phyloP scores from a whole-genome alignment of 2,329 filamentous ascomycete species.

The Penicillium nordicum region DNA sequence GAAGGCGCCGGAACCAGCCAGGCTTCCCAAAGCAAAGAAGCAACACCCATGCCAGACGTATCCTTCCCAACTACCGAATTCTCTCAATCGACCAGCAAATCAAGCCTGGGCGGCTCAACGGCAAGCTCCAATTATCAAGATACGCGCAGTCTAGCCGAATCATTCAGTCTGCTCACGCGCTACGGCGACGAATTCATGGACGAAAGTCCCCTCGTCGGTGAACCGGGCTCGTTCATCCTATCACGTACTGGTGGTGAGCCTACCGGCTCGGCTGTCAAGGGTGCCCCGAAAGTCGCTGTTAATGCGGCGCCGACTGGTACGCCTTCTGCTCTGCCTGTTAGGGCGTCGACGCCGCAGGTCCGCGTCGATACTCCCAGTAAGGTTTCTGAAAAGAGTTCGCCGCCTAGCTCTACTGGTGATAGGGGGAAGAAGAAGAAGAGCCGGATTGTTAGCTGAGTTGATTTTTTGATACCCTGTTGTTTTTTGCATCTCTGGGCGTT shows the following conservation, averaged over 20 bases:
- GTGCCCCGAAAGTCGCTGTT: conserved; percentile 11
- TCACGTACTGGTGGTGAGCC: conserved; percentile 38
- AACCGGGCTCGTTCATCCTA: conserved; percentile 61
- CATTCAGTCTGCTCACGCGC: conserved; percentile 50
- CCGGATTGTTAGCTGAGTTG: conserved; percentile 28
- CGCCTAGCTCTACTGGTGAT: conserved; percentile 35
- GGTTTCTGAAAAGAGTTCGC: conserved; percentile 31
- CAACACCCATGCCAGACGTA: conserved; percentile 44
- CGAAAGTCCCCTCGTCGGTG: conserved; percentile 60
- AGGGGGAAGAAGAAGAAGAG: conserved; percentile 38
- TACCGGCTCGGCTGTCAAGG: conserved; percentile 22
- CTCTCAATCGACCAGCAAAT: conserved; percentile 23
- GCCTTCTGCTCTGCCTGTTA: conserved; percentile 10
- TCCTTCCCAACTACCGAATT: conserved; percentile 18
- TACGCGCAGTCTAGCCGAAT: conserved; percentile 44
- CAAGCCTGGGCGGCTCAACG: conserved; percentile 24
- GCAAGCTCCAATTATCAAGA: conserved; percentile 32
- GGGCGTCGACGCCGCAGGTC: conserved; percentile 32
- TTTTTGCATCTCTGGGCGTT: conserved; percentile 11
- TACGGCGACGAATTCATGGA: conserved; percentile 63
- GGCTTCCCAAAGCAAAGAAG: conserved; percentile 48
- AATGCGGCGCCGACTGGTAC: conserved; percentile 6
- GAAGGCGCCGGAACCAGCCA: conserved; percentile 28
- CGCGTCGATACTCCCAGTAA: conserved; percentile 34
- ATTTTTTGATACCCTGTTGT: conserved; percentile 24